phyloP scores from a whole-genome alignment of 192 early-diverging fungal species.

The Chytriomyces confervae region DNA sequence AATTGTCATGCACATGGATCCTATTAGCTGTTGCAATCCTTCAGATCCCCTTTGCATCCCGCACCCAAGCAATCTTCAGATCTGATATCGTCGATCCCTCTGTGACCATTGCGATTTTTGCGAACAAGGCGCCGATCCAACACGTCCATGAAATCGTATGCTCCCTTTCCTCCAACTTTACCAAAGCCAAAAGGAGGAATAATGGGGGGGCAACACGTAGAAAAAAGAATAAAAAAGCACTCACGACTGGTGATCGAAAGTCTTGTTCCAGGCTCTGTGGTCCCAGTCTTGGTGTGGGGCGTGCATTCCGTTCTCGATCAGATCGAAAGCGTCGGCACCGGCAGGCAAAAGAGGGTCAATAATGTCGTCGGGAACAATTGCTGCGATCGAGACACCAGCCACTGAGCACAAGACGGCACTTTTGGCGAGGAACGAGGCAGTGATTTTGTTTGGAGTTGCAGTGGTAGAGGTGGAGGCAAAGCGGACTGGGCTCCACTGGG shows the following conservation, averaged over 20 bases:
- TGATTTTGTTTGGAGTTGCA: background rate
- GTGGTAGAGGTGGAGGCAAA: constrained; percentile 37
- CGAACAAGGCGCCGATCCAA: background rate
- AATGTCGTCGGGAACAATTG: constrained; percentile 17
- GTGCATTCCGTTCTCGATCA: constrained; percentile 92
- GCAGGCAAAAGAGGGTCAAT: constrained; percentile 4
- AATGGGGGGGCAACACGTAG: background rate
- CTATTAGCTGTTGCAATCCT: too few relatives aligned
- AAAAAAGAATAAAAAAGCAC: constrained; percentile 31
- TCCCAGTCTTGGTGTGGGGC: constrained; percentile 88
- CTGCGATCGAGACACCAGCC: constrained; percentile 17
- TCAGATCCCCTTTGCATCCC: too few relatives aligned
- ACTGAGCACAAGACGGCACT: constrained; percentile 10
- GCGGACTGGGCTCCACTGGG: constrained; percentile 21
- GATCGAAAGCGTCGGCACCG: constrained; percentile 69
- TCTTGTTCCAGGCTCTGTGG: constrained; percentile 78
- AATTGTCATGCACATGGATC: too few relatives aligned
- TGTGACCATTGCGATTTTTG: too few relatives aligned
- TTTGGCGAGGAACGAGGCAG: constrained; percentile 16
- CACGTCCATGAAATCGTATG: background rate
- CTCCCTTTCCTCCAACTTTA: background rate
- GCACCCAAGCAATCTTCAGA: too few relatives aligned
- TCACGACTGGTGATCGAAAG: constrained; percentile 93
- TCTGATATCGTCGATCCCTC: too few relatives aligned
- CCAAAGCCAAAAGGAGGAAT: background rate